Percentiles rank a stretch among this genome's conserved stretches.
phyloP scores from a whole-genome alignment of 208 protist genomes.

The Leishmania gerbilli region DNA sequence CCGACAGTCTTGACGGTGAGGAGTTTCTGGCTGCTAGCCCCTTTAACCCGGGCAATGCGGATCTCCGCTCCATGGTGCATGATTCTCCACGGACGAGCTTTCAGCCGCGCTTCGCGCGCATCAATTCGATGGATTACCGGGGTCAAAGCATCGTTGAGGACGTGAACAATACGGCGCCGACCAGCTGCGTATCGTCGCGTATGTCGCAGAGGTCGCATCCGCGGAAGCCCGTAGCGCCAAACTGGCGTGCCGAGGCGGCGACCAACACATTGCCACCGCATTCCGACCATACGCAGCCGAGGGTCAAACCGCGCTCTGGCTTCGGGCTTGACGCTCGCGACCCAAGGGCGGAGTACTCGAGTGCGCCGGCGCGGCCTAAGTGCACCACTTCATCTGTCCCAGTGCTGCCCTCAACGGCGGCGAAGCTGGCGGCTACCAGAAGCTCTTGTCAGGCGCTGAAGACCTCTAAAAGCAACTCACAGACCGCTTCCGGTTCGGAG shows the following conservation, averaged over 20 bases:
- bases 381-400: background rate
- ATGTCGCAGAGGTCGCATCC: background rate
- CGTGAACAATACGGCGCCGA: slow-evolving; percentile 10
- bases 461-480: background rate
- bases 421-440: background rate
- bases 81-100: slow-evolving; percentile 2
- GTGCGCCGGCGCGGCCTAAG: background rate
- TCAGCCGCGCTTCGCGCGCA: slow-evolving; percentile 16
- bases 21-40: slow-evolving; percentile 20
- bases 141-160: slow-evolving; percentile 24
- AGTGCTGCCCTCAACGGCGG: background rate
- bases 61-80: background rate
- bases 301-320: background rate
- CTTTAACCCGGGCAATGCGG: slow-evolving; percentile 12
- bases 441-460: background rate
- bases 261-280: background rate
- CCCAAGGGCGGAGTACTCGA: background rate
- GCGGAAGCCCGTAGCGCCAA: background rate
- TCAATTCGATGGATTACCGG: slow-evolving; percentile 27
- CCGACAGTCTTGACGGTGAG: slow-evolving; percentile 22
- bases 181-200: background rate
- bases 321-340: background rate
- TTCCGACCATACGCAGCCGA: background rate
- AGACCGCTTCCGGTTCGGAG: background rate
- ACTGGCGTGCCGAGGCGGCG: background rate